phyloP scores from a whole-genome alignment of 2,329 filamentous ascomycete genomes.

The Colletotrichum acutatum region DNA sequence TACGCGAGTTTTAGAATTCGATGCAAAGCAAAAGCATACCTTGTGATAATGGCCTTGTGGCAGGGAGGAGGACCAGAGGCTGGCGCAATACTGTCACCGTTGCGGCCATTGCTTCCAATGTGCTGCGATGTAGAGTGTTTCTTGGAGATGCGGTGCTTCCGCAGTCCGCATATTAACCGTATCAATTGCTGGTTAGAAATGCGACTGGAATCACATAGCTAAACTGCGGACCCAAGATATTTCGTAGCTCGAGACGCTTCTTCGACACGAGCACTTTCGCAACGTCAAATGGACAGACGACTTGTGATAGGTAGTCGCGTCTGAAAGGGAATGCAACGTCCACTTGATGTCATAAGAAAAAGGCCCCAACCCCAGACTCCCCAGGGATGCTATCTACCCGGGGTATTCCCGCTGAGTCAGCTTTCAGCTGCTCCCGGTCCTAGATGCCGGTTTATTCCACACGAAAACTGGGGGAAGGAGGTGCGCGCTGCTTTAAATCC shows the following conservation, averaged over 20 bases:
- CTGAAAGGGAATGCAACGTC: constrained; percentile 1
- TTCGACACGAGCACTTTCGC: neutral
- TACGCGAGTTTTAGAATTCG: neutral
- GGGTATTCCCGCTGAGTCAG: constrained; percentile 18
- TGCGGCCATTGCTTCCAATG: constrained; percentile 36
- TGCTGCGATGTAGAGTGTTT: constrained; percentile 31
- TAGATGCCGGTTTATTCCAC: neutral
- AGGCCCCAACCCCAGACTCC: constrained; percentile 1
- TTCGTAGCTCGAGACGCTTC: neutral
- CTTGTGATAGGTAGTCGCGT: constrained; percentile 4
- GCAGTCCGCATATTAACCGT: constrained; percentile 34
- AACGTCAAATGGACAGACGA: neutral
- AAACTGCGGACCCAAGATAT: neutral
- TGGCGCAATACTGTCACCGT: constrained; percentile 32
- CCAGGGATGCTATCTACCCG: neutral
- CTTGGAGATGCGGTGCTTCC: constrained; percentile 33
- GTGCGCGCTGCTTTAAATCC: neutral
- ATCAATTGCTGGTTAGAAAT: neutral
- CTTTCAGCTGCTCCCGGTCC: neutral
- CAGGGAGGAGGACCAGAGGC: constrained; percentile 26
- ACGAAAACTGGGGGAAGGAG: neutral
- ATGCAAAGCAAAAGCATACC: neutral
- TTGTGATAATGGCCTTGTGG: neutral
- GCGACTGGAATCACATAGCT: constrained; percentile 20
- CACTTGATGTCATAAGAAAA: constrained; percentile 13